Evolutionary conservation across 2,329 filamentous ascomycete genomes (phyloP).

Genomic region (Cytospora chrysosperma): DNA sequence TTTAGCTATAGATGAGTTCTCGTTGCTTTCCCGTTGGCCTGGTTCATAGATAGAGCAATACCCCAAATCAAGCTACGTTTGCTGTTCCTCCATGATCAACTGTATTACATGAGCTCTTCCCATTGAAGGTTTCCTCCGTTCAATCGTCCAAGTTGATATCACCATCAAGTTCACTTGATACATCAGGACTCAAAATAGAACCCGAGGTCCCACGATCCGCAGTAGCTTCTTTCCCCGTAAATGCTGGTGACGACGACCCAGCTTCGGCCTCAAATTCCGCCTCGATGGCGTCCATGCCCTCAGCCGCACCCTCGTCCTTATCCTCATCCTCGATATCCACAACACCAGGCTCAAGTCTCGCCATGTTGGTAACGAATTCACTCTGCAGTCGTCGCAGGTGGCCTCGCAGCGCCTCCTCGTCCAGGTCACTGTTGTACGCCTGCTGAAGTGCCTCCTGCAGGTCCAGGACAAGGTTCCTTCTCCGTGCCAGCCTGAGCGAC

Average conservation of each 20-base stretch:
- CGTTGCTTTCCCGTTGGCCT: no score
- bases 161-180: not conserved
- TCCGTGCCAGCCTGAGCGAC: slow-evolving; percentile 57
- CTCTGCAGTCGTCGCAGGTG: slow-evolving; percentile 69
- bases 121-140: no score
- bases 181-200: not conserved
- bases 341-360: slow-evolving; percentile 51
- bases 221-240: not conserved
- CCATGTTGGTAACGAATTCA: slow-evolving; percentile 74
- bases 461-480: slow-evolving; percentile 70
- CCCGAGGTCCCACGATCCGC: not conserved
- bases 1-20: no score
- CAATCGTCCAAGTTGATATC: not conserved
- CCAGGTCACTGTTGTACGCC: slow-evolving; percentile 62
- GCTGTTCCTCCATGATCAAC: not conserved
- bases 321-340: not conserved
- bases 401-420: slow-evolving; percentile 58
- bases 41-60: slow-evolving; percentile 7
- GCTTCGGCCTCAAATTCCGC: not conserved
- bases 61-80: slow-evolving; percentile 2
- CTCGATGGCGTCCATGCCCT: not conserved
- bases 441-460: slow-evolving; percentile 72
- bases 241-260: not conserved
- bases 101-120: no score
- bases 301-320: not conserved